phyloP scores from a whole-genome alignment of 495 filamentous ascomycete genomes.

The Entonaema liquescens region DNA sequence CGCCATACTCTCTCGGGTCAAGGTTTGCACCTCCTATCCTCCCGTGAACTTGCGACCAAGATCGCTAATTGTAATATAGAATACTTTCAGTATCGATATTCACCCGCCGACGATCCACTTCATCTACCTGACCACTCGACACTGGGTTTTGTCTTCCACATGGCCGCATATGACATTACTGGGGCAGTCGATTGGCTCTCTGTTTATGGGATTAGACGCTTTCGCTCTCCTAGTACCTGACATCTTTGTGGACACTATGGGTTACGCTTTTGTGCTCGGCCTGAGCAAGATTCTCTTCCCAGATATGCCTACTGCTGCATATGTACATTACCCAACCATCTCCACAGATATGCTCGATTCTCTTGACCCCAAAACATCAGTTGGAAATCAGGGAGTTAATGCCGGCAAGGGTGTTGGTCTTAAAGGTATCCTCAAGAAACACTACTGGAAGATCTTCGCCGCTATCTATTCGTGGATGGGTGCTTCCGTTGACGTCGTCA shows the following conservation, averaged over 20 bases:
- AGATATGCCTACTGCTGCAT: slow-evolving; percentile 83
- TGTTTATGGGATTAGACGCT: slow-evolving; percentile 90
- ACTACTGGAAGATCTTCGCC: slow-evolving; percentile 90
- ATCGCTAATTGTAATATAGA: slow-evolving; percentile 53
- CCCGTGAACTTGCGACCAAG: background rate
- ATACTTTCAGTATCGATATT: slow-evolving; percentile 91
- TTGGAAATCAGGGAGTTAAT: slow-evolving; percentile 78
- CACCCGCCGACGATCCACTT: slow-evolving; percentile 85
- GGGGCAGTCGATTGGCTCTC: slow-evolving; percentile 87
- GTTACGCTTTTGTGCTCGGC: slow-evolving; percentile 90
- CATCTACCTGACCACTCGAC: slow-evolving; percentile 86
- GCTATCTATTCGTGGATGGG: slow-evolving; percentile 82
- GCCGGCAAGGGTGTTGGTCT: slow-evolving; percentile 77
- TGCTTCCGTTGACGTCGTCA: slow-evolving; percentile 83
- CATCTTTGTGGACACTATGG: slow-evolving; percentile 97
- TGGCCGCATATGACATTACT: slow-evolving; percentile 96
- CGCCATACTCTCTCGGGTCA: slow-evolving; percentile 77
- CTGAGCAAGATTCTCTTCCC: slow-evolving; percentile 85
- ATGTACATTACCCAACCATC: slow-evolving; percentile 98
- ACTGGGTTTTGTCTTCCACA: slow-evolving; percentile 81
- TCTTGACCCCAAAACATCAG: slow-evolving; percentile 67
- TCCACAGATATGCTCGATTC: slow-evolving; percentile 96
- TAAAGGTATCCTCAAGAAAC: slow-evolving; percentile 71
- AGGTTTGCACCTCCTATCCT: slow-evolving; percentile 55
- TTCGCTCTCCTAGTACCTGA: slow-evolving; percentile 91